Conservation (phyloP, 2,329 filamentous ascomycete genomes). For the Fusarium chuoi region DNA sequence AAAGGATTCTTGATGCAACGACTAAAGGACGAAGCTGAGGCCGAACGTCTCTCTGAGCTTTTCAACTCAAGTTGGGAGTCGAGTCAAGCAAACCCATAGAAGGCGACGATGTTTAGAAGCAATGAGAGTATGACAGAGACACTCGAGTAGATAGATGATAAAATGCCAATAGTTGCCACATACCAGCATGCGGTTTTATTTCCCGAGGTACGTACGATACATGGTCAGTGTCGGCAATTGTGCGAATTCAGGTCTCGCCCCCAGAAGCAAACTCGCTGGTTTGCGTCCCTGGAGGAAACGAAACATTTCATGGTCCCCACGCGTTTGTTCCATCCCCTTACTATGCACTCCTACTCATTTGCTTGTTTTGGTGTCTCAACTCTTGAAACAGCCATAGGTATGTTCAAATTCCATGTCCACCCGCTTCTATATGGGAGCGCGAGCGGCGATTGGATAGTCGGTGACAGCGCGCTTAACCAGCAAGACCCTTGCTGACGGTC, state of each 20-base stretch:
- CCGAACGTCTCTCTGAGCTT: conserved; percentile 69
- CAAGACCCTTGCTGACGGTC: conserved; percentile 71
- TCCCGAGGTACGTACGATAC: conserved; percentile 46
- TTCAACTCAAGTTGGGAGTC: conserved; percentile 79
- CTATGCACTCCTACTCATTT: conserved; percentile 44
- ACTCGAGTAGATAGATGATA: conserved; percentile 28
- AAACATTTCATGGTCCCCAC: conserved; percentile 30
- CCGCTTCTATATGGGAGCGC: conserved; percentile 33
- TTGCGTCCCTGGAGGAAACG: conserved; percentile 29
- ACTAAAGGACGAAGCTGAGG: conserved; percentile 75
- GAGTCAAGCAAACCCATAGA: conserved; percentile 47
- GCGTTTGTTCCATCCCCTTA: conserved; percentile 28
- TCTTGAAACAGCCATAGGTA: conserved; percentile 43
- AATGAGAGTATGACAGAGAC: conserved; percentile 20
- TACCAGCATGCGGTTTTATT: conserved; percentile 46
- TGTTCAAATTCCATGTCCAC: conserved; percentile 41
- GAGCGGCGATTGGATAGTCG: conserved; percentile 18
- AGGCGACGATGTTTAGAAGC: conserved; percentile 20
- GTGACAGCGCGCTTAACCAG: conserved; percentile 52
- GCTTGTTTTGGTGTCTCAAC: conserved; percentile 40
- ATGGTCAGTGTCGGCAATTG: conserved; percentile 46
- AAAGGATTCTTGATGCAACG: conserved; percentile 82
- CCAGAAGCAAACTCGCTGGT: conserved; percentile 39
- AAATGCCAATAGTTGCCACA: conserved; percentile 42
- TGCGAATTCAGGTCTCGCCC: conserved; percentile 43